A percentile compares a stretch with the other conserved stretches of the same genome.
These are phyloP conservation scores for Apostasia ramifera DNA, from an alignment of 106 monocot genomes.

Conservation along the genomic window DNA sequence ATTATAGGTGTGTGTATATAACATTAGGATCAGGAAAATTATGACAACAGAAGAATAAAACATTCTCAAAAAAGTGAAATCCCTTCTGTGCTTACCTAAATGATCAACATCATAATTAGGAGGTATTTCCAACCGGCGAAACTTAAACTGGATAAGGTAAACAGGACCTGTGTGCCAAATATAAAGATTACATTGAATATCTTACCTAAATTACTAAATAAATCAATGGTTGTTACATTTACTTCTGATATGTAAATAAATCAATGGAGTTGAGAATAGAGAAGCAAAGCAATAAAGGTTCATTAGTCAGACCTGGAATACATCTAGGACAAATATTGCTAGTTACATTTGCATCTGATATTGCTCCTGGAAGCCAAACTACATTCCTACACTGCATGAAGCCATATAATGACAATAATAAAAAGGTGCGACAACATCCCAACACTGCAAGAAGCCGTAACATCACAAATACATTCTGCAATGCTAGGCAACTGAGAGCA, in stretches of 20 bases:
- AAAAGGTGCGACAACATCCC: no score
- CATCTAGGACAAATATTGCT: slow-evolving; percentile 65
- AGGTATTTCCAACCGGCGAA: slow-evolving; percentile 86
- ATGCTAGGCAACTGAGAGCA: no score
- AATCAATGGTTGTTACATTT: not conserved
- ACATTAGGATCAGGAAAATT: not conserved
- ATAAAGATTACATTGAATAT: not conserved
- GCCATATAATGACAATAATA: not conserved
- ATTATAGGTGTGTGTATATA: no score
- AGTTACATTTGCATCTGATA: slow-evolving; percentile 87
- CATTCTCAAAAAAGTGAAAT: slow-evolving; percentile 22
- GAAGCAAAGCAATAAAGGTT: not conserved
- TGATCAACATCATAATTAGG: slow-evolving; percentile 88
- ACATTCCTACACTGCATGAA: slow-evolving; percentile 82
- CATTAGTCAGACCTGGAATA: slow-evolving; percentile 53
- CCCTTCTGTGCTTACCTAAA: slow-evolving; percentile 47
- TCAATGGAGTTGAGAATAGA: no score
- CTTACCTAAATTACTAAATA: no score
- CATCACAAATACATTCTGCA: no score
- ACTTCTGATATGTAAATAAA: no score
- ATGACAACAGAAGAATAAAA: slow-evolving; percentile 7
- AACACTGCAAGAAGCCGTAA: no score
- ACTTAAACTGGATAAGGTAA: slow-evolving; percentile 82
- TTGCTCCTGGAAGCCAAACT: slow-evolving; percentile 92
- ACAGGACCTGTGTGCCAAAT: slow-evolving; percentile 55